A percentile compares a stretch with the other conserved stretches of the same genome.
These are phyloP conservation scores for Hypoxylon lienhwacheense DNA, from an alignment of 495 filamentous ascomycete genomes.

Conservation along the genomic window DNA sequence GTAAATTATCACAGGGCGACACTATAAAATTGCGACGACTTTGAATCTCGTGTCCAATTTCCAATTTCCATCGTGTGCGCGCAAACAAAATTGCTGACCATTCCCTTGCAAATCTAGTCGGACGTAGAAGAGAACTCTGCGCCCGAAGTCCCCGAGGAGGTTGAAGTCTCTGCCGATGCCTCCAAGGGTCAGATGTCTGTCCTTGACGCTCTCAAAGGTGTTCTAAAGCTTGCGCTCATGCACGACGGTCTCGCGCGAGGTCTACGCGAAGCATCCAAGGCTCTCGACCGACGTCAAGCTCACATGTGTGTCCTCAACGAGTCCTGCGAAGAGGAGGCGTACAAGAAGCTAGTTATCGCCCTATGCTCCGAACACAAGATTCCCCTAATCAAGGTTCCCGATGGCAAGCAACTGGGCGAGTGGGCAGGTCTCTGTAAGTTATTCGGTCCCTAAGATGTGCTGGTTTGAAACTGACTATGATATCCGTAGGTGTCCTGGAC, in stretches of 20 bases:
- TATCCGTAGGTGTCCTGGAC: conserved; percentile 81
- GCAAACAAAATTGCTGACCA: conserved; percentile 18
- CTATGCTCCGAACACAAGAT: conserved; percentile 99
- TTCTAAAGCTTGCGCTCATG: conserved; percentile 97
- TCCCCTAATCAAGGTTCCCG: conserved; percentile 98
- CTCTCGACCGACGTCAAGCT: conserved; percentile 93
- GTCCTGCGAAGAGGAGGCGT: conserved; percentile 98
- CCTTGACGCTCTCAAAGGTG: conserved; percentile 95
- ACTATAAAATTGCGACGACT: conserved; percentile 10
- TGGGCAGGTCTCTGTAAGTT: conserved; percentile 98
- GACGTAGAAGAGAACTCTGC: conserved; percentile 78
- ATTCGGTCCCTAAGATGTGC: background rate
- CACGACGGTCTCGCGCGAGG: conserved; percentile 98
- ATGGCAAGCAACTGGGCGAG: conserved; percentile 99
- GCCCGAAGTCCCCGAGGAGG: conserved; percentile 78
- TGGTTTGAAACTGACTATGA: conserved; percentile 19
- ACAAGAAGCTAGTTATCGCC: conserved; percentile 99
- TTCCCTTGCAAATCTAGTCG: conserved; percentile 47
- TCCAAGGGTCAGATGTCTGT: conserved; percentile 93
- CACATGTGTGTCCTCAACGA: conserved; percentile 99
- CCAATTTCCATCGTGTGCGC: conserved; percentile 17
- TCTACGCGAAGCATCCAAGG: conserved; percentile 96
- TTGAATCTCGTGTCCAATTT: conserved; percentile 20
- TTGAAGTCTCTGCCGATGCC: conserved; percentile 88
- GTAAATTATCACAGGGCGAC: background rate